Conservation (phyloP, 2,329 filamentous ascomycete genomes). For the Pseudocercospora fijiensis region DNA sequence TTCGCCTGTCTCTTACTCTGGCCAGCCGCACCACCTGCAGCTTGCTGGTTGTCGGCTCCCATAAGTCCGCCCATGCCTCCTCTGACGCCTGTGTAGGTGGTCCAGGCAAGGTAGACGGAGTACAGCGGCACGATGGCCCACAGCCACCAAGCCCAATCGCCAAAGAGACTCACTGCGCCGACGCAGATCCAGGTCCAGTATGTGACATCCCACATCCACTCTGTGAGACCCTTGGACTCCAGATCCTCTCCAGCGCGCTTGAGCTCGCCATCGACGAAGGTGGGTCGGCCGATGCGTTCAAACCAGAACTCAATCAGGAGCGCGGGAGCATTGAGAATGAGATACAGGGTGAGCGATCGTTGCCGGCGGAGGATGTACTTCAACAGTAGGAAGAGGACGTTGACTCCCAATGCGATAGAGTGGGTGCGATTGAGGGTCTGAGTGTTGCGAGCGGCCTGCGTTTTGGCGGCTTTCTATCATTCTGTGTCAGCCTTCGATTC, state of each 20-base stretch:
- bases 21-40: conserved; percentile 33
- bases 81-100: conserved; percentile 48
- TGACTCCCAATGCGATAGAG: conserved; percentile 68
- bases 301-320: conserved; percentile 81
- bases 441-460: conserved; percentile 52
- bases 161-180: conserved; percentile 69
- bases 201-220: conserved; percentile 96
- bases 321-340: conserved; percentile 69
- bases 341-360: conserved; percentile 61
- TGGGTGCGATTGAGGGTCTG: conserved; percentile 78
- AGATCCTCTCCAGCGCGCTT: conserved; percentile 82
- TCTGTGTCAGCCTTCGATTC: conserved; percentile 5
- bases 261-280: conserved; percentile 64
- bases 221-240: conserved; percentile 80
- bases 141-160: conserved; percentile 74
- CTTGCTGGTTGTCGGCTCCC: conserved; percentile 39
- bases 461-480: conserved; percentile 54
- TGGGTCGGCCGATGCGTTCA: conserved; percentile 79
- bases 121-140: conserved; percentile 54
- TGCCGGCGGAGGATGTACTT: conserved; percentile 60
- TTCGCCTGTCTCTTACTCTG: conserved; percentile 53
- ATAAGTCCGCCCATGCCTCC: conserved; percentile 45
- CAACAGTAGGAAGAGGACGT: conserved; percentile 71
- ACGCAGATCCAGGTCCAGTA: conserved; percentile 90
- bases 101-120: conserved; percentile 46